Conservation (phyloP, 176 grass and related monocot genomes). For the Phoenix roebelenii region DNA sequence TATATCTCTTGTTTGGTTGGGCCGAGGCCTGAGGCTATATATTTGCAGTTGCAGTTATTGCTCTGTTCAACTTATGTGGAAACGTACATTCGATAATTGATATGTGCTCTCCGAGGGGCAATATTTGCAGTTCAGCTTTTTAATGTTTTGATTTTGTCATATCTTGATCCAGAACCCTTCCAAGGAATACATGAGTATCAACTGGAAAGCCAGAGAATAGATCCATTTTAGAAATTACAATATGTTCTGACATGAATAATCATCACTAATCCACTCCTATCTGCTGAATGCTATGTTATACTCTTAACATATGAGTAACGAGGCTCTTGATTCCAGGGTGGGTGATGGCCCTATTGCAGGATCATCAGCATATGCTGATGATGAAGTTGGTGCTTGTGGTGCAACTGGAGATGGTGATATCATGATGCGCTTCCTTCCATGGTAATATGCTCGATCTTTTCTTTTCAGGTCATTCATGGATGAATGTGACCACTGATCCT, state of each 20-base stretch:
- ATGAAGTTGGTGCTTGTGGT: constrained; percentile 81
- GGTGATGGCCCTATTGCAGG: constrained; percentile 92
- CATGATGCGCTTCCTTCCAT: constrained; percentile 97
- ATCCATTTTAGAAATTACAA: neutral
- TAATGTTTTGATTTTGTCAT: no score
- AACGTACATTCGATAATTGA: no score
- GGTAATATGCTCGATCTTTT: constrained; percentile 30
- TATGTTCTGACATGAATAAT: neutral
- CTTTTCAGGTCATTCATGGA: neutral
- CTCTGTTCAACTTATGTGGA: no score
- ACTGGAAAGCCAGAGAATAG: neutral
- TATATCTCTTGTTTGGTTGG: no score
- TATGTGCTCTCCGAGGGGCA: no score
- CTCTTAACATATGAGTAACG: constrained; percentile 4
- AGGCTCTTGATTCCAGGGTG: constrained; percentile 44
- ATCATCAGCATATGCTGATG: constrained; percentile 76
- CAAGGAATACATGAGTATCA: no score
- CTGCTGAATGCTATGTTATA: constrained; percentile 4
- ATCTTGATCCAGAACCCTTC: no score
- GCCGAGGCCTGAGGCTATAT: no score
- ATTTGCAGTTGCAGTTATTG: no score
- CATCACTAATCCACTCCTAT: neutral
- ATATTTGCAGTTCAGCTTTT: no score
- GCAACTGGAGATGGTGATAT: constrained; percentile 93
- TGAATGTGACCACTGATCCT: no score